phyloP scores from a whole-genome alignment of 805 yeast species.

The Wickerhamomyces chambardii region DNA sequence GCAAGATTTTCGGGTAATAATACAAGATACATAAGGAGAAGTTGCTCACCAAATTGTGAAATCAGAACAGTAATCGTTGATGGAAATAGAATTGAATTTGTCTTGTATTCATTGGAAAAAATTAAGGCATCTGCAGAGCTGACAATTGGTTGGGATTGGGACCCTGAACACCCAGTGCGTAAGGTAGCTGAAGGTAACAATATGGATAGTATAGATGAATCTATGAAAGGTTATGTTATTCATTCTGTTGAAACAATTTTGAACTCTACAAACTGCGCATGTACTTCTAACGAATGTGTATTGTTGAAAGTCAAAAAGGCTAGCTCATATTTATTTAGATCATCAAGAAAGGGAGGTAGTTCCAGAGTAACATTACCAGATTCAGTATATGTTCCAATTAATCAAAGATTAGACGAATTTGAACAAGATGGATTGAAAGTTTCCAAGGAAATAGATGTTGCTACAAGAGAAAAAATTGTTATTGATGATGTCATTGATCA shows the following conservation, averaged over 20 bases:
- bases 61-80: conserved; percentile 36
- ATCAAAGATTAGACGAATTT: conserved; percentile 18
- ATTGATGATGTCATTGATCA: background rate
- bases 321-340: conserved; percentile 46
- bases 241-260: conserved; percentile 55
- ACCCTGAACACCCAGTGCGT: conserved; percentile 62
- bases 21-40: conserved; percentile 63
- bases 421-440: conserved; percentile 13
- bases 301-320: conserved; percentile 54
- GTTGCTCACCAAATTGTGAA: conserved; percentile 72
- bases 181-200: conserved; percentile 32
- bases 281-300: conserved; percentile 42
- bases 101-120: conserved; percentile 45
- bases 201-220: conserved; percentile 46
- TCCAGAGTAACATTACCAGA: conserved; percentile 23
- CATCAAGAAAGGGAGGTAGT: conserved; percentile 28
- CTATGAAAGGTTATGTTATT: conserved; percentile 45
- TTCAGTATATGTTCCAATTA: conserved; percentile 20
- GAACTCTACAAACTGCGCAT: conserved; percentile 56
- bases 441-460: conserved; percentile 2
- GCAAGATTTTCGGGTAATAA: conserved; percentile 73
- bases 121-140: conserved; percentile 64
- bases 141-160: conserved; percentile 88
- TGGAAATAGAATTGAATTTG: conserved; percentile 36
- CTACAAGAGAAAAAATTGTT: background rate